A percentile compares a stretch with the other conserved stretches of the same genome.
Conservation (phyloP, 352 stramenopile species). For the Phytophthora pseudosyringae region DNA sequence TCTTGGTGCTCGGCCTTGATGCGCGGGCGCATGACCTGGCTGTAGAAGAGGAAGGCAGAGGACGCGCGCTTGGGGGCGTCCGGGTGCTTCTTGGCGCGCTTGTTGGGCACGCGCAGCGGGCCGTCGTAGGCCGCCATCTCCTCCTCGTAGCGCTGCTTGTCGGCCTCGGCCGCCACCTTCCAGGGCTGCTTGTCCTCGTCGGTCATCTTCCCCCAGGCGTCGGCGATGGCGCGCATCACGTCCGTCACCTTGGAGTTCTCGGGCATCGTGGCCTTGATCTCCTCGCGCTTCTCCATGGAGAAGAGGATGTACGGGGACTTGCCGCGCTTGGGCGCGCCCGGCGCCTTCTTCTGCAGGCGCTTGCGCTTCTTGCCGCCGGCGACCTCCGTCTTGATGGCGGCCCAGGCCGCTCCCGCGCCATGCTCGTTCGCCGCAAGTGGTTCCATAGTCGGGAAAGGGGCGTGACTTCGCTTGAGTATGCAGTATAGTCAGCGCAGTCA, state of each 20-base stretch:
- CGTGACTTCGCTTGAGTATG: constrained; percentile 84
- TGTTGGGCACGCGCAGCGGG: constrained; percentile 91
- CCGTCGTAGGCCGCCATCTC: constrained; percentile 95
- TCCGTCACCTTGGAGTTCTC: constrained; percentile 91
- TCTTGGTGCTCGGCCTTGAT: constrained; percentile 94
- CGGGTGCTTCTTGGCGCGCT: constrained; percentile 95
- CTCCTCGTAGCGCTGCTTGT: constrained; percentile 95
- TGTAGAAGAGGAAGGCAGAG: constrained; percentile 96
- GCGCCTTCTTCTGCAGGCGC: constrained; percentile 91
- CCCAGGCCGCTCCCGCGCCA: constrained; percentile 61
- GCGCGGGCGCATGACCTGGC: constrained; percentile 86
- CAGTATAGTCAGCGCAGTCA: constrained; percentile 75
- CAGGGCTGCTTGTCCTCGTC: constrained; percentile 93
- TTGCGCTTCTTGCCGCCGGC: constrained; percentile 87
- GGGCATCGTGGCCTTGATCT: constrained; percentile 89
- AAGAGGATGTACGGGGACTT: constrained; percentile 94
- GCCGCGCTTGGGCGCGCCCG: constrained; percentile 87
- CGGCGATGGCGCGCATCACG: constrained; percentile 92
- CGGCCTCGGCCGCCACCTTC: constrained; percentile 91
- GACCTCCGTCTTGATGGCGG: constrained; percentile 61
- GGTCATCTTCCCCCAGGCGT: constrained; percentile 90
- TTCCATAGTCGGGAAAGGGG: constrained; percentile 57
- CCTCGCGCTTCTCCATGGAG: constrained; percentile 92
- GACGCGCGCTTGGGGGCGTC: constrained; percentile 94
- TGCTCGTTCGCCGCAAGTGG: constrained; percentile 71